Evolutionary conservation across 345 rosid species (phyloP), one percentile per base, ranked within the genome.

Genomic region (Combretum micranthum): DNA sequence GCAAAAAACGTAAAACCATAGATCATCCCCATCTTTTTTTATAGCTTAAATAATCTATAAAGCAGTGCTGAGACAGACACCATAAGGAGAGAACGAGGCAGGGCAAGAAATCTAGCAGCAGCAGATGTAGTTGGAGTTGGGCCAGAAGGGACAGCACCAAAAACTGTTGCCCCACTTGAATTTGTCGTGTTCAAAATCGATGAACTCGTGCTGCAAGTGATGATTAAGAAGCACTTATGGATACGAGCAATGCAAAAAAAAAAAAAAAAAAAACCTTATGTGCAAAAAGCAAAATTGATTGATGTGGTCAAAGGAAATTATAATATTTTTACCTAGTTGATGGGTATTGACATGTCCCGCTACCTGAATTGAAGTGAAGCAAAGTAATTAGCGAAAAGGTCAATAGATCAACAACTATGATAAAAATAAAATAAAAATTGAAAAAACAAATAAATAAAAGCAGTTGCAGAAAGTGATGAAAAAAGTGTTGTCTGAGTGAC

Each of bases 131-230:
- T 72, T 15, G 78, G 23, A 20, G 64, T 16, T 7, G 91, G 88
- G 42, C 25, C 58, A 4, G 77, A 54, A 58, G 88, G 93, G 2
- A 78, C 86, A 0, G 83, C 88, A 13, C 88, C 88, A 25, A 62
- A 85, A 32, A 83, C 85, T 0, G 73, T 74, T 1, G 85, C 78
- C 1, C 92, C 92, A 14, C 79, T 77, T 42, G 88, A 76, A 65
- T 77, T 80, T 22, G 88, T 85, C 17, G 86, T 77, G 77, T 85
- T 82, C 63, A 83, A 63, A 42, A 83, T 57, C 19, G 93, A 80
- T 37, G 93, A 68, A 66, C 75, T 81, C 44, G 85, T 85, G 72
- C 93, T 85, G 84, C 64, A 67, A 25, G 5, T 18, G n/a, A 13
- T 13, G 2, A n/a, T n/a, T n/a, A n/a, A n/a, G n/a, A n/a, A 52